A percentile compares a stretch with the other conserved stretches of the same genome.
phyloP scores from a whole-genome alignment of 441 rosid species.

The Capsella rubella region DNA sequence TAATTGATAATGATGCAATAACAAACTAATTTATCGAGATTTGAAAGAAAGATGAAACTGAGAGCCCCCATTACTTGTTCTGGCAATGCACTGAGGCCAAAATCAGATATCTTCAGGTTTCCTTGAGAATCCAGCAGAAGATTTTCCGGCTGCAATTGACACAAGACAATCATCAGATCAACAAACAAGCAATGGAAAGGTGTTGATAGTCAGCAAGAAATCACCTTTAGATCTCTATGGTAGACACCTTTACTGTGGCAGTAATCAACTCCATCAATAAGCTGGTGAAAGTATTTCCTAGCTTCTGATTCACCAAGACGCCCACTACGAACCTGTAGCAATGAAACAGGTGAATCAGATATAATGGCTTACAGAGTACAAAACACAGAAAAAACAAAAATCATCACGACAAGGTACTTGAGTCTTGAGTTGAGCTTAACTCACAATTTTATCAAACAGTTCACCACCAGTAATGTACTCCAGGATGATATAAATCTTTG shows the following conservation, averaged over 20 bases:
- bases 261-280: constrained; percentile 96
- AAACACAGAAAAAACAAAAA: neutral
- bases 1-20: constrained; percentile 8
- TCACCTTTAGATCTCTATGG: constrained; percentile 95
- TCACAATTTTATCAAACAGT: constrained; percentile 96
- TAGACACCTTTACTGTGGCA: constrained; percentile 92
- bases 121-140: constrained; percentile 92
- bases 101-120: constrained; percentile 91
- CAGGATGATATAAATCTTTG: constrained; percentile 89
- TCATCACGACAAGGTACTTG: neutral
- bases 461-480: constrained; percentile 99
- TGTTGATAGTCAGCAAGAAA: constrained; percentile 10
- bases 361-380: neutral
- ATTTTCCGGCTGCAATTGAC: constrained; percentile 82
- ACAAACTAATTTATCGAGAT: neutral
- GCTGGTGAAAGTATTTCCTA: constrained; percentile 88
- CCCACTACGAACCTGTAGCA: constrained; percentile 76
- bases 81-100: constrained; percentile 93
- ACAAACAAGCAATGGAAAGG: constrained; percentile 17
- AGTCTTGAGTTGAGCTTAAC: constrained; percentile 40
- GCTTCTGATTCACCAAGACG: constrained; percentile 94
- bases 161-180: constrained; percentile 38
- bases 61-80: constrained; percentile 61
- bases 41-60: constrained; percentile 8
- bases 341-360: constrained; percentile 16